Conservation (phyloP, 2,329 filamentous ascomycete species). For the Botrytis squamosa region DNA sequence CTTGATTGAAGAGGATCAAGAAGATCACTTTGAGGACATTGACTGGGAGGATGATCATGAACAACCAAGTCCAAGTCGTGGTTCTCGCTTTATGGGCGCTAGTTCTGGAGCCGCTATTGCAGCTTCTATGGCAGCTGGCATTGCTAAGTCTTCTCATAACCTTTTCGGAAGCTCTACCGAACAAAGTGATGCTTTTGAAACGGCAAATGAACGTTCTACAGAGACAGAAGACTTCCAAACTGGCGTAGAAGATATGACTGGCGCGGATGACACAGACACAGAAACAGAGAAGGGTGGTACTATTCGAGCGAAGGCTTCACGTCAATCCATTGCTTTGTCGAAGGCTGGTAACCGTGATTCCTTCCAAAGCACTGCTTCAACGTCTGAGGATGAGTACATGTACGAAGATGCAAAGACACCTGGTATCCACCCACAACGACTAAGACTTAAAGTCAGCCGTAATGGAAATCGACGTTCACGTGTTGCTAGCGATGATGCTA, state of each 20-base stretch:
- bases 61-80: slow-evolving; percentile 59
- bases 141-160: slow-evolving; percentile 50
- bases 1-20: slow-evolving; percentile 41
- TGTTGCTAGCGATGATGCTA: slow-evolving; percentile 58
- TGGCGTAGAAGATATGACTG: slow-evolving; percentile 77
- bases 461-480: slow-evolving; percentile 60
- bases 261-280: slow-evolving; percentile 67
- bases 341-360: slow-evolving; percentile 61
- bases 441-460: slow-evolving; percentile 70
- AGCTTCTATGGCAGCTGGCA: slow-evolving; percentile 33
- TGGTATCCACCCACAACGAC: slow-evolving; percentile 63
- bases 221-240: slow-evolving; percentile 97
- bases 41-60: slow-evolving; percentile 81
- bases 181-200: slow-evolving; percentile 65
- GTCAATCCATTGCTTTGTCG: slow-evolving; percentile 43
- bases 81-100: slow-evolving; percentile 30
- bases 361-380: slow-evolving; percentile 85
- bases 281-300: slow-evolving; percentile 68
- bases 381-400: slow-evolving; percentile 73
- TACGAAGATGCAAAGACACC: slow-evolving; percentile 64
- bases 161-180: slow-evolving; percentile 82
- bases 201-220: slow-evolving; percentile 75
- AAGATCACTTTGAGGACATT: slow-evolving; percentile 60
- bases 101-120: slow-evolving; percentile 38
- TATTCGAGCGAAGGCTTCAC: slow-evolving; percentile 41